These are phyloP conservation scores for Pseudogymnoascus sp. DNA, from an alignment of 2,329 filamentous ascomycete genomes.

Conservation along the genomic window DNA sequence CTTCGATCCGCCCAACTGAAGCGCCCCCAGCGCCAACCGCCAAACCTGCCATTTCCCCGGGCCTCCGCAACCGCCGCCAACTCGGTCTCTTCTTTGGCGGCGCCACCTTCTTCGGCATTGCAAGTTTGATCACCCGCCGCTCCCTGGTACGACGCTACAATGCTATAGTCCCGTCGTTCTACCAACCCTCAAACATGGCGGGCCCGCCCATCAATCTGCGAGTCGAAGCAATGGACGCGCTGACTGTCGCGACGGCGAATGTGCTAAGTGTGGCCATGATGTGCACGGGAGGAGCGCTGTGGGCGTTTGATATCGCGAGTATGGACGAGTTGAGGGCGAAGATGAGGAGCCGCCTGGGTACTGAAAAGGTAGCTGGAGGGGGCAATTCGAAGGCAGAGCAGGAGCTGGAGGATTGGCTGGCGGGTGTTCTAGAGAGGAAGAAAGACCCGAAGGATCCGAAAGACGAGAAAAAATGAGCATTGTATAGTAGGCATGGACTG, in stretches of 20 bases:
- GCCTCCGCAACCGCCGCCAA: constrained; percentile 38
- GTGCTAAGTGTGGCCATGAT: constrained; percentile 70
- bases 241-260: constrained; percentile 82
- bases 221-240: constrained; percentile 71
- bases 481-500: constrained; percentile 1
- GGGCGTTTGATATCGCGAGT: constrained; percentile 68
- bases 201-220: constrained; percentile 52
- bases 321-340: constrained; percentile 55
- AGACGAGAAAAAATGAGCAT: not conserved
- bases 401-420: constrained; percentile 56
- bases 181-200: constrained; percentile 52
- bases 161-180: constrained; percentile 62
- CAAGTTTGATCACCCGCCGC: constrained; percentile 63
- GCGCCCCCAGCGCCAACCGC: constrained; percentile 13
- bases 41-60: constrained; percentile 13
- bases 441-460: constrained; percentile 34
- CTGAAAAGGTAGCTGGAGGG: constrained; percentile 29
- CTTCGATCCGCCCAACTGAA: not conserved
- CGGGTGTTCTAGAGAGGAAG: constrained; percentile 52
- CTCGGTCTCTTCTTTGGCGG: constrained; percentile 68
- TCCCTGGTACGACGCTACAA: constrained; percentile 58
- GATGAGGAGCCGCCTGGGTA: constrained; percentile 38
- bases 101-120: constrained; percentile 65
- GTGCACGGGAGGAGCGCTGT: constrained; percentile 64
- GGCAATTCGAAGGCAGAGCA: constrained; percentile 47